Evolutionary conservation across 192 early-diverging fungal genomes (phyloP).

Genomic region (Gamsiella multidivaricata): DNA sequence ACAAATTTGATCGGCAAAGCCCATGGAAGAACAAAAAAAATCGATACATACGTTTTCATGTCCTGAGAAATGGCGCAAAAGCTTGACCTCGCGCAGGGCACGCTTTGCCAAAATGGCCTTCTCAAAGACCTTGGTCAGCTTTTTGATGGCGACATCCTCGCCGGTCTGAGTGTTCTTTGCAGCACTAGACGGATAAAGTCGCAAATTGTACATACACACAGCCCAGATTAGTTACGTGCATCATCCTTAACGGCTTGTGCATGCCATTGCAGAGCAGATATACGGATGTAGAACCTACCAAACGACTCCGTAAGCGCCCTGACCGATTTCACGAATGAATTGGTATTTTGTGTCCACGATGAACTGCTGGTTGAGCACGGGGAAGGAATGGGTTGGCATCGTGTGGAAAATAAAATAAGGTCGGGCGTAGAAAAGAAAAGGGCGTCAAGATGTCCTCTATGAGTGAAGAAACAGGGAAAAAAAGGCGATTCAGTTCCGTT

Average conservation of each 20-base stretch:
- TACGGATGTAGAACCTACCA: conserved; percentile 66
- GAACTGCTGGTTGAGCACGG: conserved; percentile 61
- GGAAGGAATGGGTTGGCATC: conserved; percentile 60
- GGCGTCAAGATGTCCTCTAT: too few relatives aligned
- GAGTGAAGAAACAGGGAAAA: too few relatives aligned
- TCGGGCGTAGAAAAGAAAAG: background rate
- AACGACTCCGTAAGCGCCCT: conserved; percentile 92
- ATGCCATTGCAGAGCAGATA: too few relatives aligned
- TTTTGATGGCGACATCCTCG: conserved; percentile 92
- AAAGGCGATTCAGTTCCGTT: too few relatives aligned
- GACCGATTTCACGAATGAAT: conserved; percentile 85
- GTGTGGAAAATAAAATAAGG: conserved; percentile 8
- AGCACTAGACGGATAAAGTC: conserved; percentile 62
- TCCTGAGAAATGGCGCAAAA: conserved; percentile 93
- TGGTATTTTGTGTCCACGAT: conserved; percentile 70
- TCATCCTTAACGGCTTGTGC: too few relatives aligned
- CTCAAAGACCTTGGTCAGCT: conserved; percentile 79
- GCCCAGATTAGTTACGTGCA: too few relatives aligned
- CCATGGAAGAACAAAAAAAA: background rate
- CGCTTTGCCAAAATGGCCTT: conserved; percentile 93
- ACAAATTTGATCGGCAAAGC: background rate
- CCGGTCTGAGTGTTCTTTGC: conserved; percentile 85
- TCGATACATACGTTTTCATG: conserved; percentile 82
- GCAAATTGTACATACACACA: background rate
- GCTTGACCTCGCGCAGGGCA: conserved; percentile 93